Base-by-base conservation (phyloP, 179 eudicot genomes). In the Beta macrorhiza region DNA sequence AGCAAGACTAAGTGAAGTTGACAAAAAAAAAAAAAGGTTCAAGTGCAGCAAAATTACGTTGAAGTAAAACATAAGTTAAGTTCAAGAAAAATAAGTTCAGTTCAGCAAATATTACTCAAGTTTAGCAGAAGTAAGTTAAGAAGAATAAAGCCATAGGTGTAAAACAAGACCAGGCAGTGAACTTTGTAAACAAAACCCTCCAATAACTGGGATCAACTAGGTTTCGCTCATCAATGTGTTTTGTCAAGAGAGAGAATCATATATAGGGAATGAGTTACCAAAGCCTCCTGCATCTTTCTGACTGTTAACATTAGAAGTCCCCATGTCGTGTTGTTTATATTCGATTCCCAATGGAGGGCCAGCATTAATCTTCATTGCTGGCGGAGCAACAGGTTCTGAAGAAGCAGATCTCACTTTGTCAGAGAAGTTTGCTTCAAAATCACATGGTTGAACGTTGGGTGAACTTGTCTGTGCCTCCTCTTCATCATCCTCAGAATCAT, bases 291-390 rank as follows among this genome's bases (percentile, higher is more conserved):
- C 72, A 25, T 7, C 47, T 5, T 8, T 52, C 69, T 62, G 63
- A 61, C 72, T 67, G n/a, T 61, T 56, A 51, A 51, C 68, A 37
- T 71, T 74, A 58, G 9, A 11, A 49, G 80, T 77, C 25, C 61
- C 56, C 19, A 12, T 16, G 51, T 55, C 37, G 20, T n/a, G 15
- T 5, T 59, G 32, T 14, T 57, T 51, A 17, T 16, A 75, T 19
- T 20, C 67, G 58, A n/a, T 0, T n/a, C 53, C 7, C 55, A 75
- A 57, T 9, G 44, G 37, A 65, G 72, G 59, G 19, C 25, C 25
- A 77, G n/a, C 20, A 7, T n/a, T 5, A 22, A 49, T 72, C 53
- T 51, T 61, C n/a, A 4, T 19, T 16, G 47, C 12, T 51, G 47
- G 79, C n/a, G 45, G 37, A 7, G 68, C 6, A 76, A 8, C 53